A percentile compares a stretch with the other conserved stretches of the same genome.
Conservation (phyloP, 805 yeast species). For the Debaryomyces maramus region DNA sequence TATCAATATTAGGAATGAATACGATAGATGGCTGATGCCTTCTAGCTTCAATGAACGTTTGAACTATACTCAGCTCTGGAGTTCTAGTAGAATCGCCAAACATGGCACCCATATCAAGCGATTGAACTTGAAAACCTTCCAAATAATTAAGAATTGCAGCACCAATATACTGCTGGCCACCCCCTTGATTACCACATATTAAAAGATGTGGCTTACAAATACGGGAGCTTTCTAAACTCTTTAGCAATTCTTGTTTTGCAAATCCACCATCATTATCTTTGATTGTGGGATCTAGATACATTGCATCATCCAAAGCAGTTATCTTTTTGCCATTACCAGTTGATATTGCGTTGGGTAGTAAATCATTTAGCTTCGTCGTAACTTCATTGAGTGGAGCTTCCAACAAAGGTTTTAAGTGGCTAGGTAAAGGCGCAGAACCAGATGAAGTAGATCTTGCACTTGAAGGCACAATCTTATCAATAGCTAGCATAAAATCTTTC, state of each 20-base stretch:
- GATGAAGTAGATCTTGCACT: constrained; percentile 81
- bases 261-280: constrained; percentile 66
- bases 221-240: constrained; percentile 54
- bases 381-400: constrained; percentile 49
- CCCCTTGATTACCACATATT: constrained; percentile 70
- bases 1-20: constrained; percentile 77
- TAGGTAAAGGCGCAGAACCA: constrained; percentile 77
- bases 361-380: constrained; percentile 46
- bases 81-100: constrained; percentile 78
- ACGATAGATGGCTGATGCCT: constrained; percentile 87
- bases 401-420: constrained; percentile 63
- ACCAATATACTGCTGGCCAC: constrained; percentile 84
- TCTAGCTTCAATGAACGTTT: constrained; percentile 80
- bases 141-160: constrained; percentile 77
- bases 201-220: constrained; percentile 80
- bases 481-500: constrained; percentile 80
- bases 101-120: constrained; percentile 75
- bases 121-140: constrained; percentile 89
- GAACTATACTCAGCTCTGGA: constrained; percentile 81
- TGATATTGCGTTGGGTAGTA: constrained; percentile 56
- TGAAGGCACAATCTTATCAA: constrained; percentile 87
- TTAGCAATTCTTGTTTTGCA: constrained; percentile 60
- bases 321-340: constrained; percentile 42
- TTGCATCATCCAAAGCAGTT: constrained; percentile 67
- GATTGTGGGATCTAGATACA: constrained; percentile 57